These are phyloP conservation scores for Penicillium sp. DNA, from an alignment of 2,329 filamentous ascomycete species.

Conservation along the genomic window DNA sequence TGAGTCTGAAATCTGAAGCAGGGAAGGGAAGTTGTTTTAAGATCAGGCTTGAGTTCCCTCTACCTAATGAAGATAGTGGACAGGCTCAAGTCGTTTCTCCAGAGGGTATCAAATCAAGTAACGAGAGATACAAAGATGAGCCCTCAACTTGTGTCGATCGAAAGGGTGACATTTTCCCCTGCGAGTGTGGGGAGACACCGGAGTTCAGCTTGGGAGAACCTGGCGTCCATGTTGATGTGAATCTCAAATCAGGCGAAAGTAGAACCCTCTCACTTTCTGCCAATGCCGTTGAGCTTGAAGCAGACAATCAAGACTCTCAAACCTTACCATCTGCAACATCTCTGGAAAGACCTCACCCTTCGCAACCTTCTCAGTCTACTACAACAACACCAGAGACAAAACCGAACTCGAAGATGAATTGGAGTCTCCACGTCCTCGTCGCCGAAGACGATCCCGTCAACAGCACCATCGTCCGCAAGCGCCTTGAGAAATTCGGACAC, in stretches of 20 bases:
- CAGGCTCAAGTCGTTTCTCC: background rate
- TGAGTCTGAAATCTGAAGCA: conserved; percentile 79
- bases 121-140: background rate
- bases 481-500: conserved; percentile 75
- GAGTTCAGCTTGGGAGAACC: background rate
- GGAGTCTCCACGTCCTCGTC: conserved; percentile 60
- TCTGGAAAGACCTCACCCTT: background rate
- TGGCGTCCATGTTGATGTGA: conserved; percentile 14
- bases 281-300: background rate
- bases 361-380: background rate
- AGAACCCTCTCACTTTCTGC: conserved; percentile 12
- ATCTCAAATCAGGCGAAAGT: conserved; percentile 13
- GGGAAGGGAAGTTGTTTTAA: conserved; percentile 79
- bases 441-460: conserved; percentile 91
- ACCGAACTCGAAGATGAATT: background rate
- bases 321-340: background rate
- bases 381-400: background rate
- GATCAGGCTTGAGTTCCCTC: conserved; percentile 72
- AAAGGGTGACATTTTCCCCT: conserved; percentile 2
- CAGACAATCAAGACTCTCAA: background rate
- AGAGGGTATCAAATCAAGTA: background rate
- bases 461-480: conserved; percentile 75
- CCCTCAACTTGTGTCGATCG: background rate
- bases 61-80: conserved; percentile 50
- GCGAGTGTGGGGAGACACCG: conserved; percentile 11